Evolutionary conservation across 1,284 basidiomycete genomes (phyloP), one percentile per base, ranked within the genome.

Genomic region (Sanghuangporus baumii): DNA sequence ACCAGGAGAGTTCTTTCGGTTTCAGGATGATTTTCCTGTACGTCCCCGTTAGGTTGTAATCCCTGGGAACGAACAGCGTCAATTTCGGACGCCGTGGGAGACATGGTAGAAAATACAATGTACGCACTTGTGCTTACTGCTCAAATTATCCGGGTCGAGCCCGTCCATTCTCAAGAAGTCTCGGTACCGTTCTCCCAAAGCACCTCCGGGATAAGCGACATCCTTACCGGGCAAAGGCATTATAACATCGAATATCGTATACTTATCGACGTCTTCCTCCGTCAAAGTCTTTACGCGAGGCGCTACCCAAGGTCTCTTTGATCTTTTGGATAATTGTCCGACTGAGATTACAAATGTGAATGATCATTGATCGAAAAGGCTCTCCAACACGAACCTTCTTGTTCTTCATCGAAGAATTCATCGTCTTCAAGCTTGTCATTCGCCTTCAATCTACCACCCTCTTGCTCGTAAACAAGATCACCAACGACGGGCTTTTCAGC

Each of bases 181-280:
- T 64, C 80, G 80, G 74, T 96, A 98, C 62, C 87, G 82, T 67
- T 94, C 87, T 18, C 92, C 91, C 23, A 97, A 85, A 46, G 79
- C 72, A 11, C 94, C 93, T 4, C 87, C 88, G 0, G 96, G 95
- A 69, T 93, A 94, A 46, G 90, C 87, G 34, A 98, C 92, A 70
- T 96, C 92, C 69, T 88, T 93, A 4, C 97, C 97, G 26, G 96
- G 94, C 37, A 98, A 78, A 5, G 97, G 96, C 85, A 99, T 93
- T 65, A 98, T 85, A 43, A 99, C 91, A 74, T 99, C 96, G 71
- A 93, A 93, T 63, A 99, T 93, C 3, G 87, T 84, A 74, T 94
- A 91, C 57, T 89, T 83, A 66, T 84, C 78, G 43, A 93, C 73
- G 70, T 98, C 93, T 14, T 83, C 87, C 66, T 85, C 84, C 0